Evolutionary conservation across 805 yeast genomes (phyloP), one percentile per base, ranked within the genome.

Genomic region (Starmerella bombicola): DNA sequence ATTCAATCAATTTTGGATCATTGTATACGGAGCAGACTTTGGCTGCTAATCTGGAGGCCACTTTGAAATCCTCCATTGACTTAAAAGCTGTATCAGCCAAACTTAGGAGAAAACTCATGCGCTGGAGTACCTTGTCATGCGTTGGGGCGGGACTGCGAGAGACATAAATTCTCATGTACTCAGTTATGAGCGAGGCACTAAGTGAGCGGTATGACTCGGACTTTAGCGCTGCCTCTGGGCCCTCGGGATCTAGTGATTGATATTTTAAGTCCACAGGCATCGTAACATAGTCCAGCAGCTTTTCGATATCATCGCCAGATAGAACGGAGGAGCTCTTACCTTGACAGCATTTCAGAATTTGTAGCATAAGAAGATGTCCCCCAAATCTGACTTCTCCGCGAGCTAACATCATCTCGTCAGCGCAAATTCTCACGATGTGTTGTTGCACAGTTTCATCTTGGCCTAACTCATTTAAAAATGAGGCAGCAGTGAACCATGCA

Each of bases 401-500:
- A 3, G 48, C 41, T 5, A 5, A 19, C 2, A 17, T 23, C 30
- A 45, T 17, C 13, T 38, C 41, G 2, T 26, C 18, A 3, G 35
- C n/a, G 19, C 39, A 16, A 4, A 31, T 13, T 1, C 23, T 22
- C 13, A 36, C 23, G 15, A 47, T 38, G 6, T 12, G 17, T 3
- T 6, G 13, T 1, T 9, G 24, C n/a, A 41, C 17, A 3, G 15
- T 26, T 5, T 9, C 10, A 15, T 30, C 33, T 2, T 10, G 8
- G 2, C 18, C 19, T 8, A 43, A 17, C 7, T 25, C 16, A 5
- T 26, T 18, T 1, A 48, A 32, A 2, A 48, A 12, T 16, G 15
- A 7, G 1, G 30, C 38, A 1, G 42, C 35, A 2, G 35, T 38
- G 29, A 18, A 42, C 53, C 53, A 49, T 2, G 52, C 46, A 15